phyloP scores from a whole-genome alignment of 768 basidiomycete genomes.

The Lentinula lateritia region DNA sequence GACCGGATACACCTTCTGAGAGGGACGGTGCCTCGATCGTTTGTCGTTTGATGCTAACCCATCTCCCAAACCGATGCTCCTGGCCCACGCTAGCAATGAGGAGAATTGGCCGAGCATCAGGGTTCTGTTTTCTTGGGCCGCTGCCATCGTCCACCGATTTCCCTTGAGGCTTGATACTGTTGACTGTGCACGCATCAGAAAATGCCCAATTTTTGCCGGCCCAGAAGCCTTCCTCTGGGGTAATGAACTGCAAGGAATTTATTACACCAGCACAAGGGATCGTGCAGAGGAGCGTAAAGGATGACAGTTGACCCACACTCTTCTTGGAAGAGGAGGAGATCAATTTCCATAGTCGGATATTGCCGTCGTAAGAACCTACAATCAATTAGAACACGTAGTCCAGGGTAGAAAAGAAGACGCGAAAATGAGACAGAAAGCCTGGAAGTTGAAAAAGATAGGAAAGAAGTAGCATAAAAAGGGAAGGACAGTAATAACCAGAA shows the following conservation, averaged over 20 bases:
- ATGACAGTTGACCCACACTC: slow-evolving; percentile 54
- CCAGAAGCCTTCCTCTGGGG: slow-evolving; percentile 45
- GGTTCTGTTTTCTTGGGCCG: slow-evolving; percentile 6
- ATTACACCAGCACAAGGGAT: slow-evolving; percentile 73
- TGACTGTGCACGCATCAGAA: background rate
- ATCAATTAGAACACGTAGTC: background rate
- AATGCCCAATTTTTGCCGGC: slow-evolving; percentile 28
- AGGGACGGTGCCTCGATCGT: background rate
- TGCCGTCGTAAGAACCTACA: slow-evolving; percentile 90
- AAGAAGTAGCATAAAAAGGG: background rate
- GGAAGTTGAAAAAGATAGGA: background rate
- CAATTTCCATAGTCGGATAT: slow-evolving; percentile 87
- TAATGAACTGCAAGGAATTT: slow-evolving; percentile 83
- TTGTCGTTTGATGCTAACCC: slow-evolving; percentile 31
- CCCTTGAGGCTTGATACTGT: background rate
- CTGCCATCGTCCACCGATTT: background rate
- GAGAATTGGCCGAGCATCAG: slow-evolving; percentile 32
- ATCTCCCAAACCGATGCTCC: slow-evolving; percentile 87
- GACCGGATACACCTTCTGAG: background rate
- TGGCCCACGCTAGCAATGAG: slow-evolving; percentile 80
- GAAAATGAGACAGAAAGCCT: background rate
- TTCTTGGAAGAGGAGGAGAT: background rate
- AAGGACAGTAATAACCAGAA: background rate
- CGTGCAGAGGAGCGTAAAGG: slow-evolving; percentile 63
- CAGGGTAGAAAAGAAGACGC: background rate